phyloP scores from a whole-genome alignment of 1,284 basidiomycete species.

The Ganoderma meredithae region DNA sequence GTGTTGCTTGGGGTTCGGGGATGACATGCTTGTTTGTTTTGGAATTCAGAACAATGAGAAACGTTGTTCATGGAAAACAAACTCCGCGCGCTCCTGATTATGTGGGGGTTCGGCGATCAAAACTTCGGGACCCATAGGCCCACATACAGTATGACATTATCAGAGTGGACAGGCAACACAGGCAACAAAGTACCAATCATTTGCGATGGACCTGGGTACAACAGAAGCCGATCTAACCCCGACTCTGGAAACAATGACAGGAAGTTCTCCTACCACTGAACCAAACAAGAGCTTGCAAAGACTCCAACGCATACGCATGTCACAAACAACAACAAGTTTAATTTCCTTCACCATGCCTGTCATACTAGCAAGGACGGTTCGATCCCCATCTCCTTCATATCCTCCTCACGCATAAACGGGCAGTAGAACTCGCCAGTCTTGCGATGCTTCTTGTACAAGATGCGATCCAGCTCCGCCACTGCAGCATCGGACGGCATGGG shows the following conservation, averaged over 20 bases:
- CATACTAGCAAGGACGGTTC: background rate
- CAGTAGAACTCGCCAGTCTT: background rate
- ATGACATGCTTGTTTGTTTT: no score
- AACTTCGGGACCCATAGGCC: background rate
- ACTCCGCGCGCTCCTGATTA: background rate
- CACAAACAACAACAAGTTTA: no score
- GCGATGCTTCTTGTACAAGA: slow-evolving; percentile 9
- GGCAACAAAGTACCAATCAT: background rate
- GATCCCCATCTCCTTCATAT: background rate
- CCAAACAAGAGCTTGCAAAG: no score
- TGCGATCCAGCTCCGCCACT: slow-evolving; percentile 8
- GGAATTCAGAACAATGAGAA: no score
- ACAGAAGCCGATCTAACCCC: background rate
- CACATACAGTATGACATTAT: background rate
- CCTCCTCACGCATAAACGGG: slow-evolving; percentile 9
- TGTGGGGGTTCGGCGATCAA: background rate
- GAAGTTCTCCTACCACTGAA: no score
- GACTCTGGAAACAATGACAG: background rate
- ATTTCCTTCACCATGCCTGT: no score
- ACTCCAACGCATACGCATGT: no score
- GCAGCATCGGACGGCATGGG: slow-evolving; percentile 19
- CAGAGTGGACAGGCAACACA: no score
- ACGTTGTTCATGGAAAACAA: background rate
- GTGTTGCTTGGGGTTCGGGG: no score
- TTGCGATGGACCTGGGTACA: background rate